A percentile compares a stretch with the other conserved stretches of the same genome.
These are phyloP conservation scores for Yamadazyma philogaea DNA, from an alignment of 805 yeast genomes.

Conservation along the genomic window DNA sequence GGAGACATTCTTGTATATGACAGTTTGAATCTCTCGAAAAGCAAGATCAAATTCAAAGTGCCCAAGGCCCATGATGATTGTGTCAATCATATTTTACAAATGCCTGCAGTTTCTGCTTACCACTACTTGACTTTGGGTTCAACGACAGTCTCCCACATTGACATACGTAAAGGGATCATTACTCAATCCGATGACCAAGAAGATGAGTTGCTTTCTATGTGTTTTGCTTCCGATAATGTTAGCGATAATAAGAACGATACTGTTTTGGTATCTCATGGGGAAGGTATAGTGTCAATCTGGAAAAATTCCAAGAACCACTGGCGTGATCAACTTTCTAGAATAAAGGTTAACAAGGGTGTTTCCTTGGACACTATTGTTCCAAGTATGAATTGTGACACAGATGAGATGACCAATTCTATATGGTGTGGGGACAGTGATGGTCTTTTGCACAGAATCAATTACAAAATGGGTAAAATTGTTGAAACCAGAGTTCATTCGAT, in stretches of 20 bases:
- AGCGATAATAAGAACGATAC: slow-evolving; percentile 53
- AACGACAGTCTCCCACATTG: slow-evolving; percentile 75
- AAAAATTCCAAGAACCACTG: slow-evolving; percentile 63
- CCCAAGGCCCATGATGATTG: slow-evolving; percentile 69
- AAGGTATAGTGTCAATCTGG: slow-evolving; percentile 89
- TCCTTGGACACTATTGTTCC: slow-evolving; percentile 71
- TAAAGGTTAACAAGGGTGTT: slow-evolving; percentile 63
- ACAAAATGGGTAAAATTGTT: slow-evolving; percentile 57
- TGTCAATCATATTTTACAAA: slow-evolving; percentile 67
- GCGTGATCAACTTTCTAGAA: slow-evolving; percentile 75
- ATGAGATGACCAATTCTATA: slow-evolving; percentile 44
- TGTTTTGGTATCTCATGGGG: slow-evolving; percentile 83
- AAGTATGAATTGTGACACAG: slow-evolving; percentile 51
- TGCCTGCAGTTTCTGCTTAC: slow-evolving; percentile 70
- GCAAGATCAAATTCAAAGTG: slow-evolving; percentile 43
- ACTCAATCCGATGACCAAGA: slow-evolving; percentile 83
- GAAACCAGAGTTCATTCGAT: slow-evolving; percentile 66
- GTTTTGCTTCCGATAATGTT: slow-evolving; percentile 55
- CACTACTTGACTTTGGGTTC: slow-evolving; percentile 80
- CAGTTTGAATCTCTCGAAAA: slow-evolving; percentile 47
- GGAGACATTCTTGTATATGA: slow-evolving; percentile 68
- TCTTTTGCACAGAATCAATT: slow-evolving; percentile 61
- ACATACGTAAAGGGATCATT: slow-evolving; percentile 67
- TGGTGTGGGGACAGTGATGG: slow-evolving; percentile 87
- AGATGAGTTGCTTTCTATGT: slow-evolving; percentile 80